Conservation (phyloP, 1,139 yeast genomes). For the Kluyveromyces sp. region DNA sequence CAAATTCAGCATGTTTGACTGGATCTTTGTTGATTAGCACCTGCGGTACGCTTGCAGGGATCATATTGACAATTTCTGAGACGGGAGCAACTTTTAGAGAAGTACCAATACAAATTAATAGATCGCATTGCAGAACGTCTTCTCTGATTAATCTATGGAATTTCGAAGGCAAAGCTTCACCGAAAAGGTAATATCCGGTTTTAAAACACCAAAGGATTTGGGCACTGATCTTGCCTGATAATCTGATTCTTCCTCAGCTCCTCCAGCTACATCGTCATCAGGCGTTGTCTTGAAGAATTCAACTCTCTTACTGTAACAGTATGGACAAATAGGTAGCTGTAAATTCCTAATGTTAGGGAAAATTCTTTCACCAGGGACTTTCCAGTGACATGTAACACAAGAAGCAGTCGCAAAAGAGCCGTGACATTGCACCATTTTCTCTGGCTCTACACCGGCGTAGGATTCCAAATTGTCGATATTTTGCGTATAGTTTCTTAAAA, state of each 20-base stretch:
- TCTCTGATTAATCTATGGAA: conserved; percentile 57
- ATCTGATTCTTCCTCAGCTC: conserved; percentile 14
- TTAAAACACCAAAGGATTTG: conserved; percentile 73
- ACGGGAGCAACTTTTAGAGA: conserved; percentile 95
- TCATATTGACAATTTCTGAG: conserved; percentile 76
- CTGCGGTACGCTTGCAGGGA: conserved; percentile 72
- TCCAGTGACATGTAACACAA: conserved; percentile 69
- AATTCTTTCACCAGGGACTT: conserved; percentile 60
- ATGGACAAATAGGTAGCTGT: conserved; percentile 66
- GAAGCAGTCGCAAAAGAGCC: conserved; percentile 93
- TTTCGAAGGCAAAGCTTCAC: conserved; percentile 72
- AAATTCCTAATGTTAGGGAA: conserved; percentile 53
- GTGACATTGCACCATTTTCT: conserved; percentile 83
- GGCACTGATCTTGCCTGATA: conserved; percentile 9
- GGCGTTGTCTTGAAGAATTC: conserved; percentile 24
- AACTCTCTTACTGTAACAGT: conserved; percentile 45
- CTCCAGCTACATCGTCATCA: conserved; percentile 10
- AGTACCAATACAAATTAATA: conserved; percentile 83
- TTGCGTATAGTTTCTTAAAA: conserved; percentile 86
- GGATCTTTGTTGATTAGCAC: conserved; percentile 75
- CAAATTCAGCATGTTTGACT: conserved; percentile 74
- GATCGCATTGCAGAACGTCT: conserved; percentile 64
- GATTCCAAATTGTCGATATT: conserved; percentile 89
- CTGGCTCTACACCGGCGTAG: conserved; percentile 66
- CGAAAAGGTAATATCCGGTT: conserved; percentile 96